Percentiles rank a stretch among this genome's conserved stretches.
These are phyloP conservation scores for Lentinula lateritia DNA, from an alignment of 768 basidiomycete genomes.

Conservation along the genomic window DNA sequence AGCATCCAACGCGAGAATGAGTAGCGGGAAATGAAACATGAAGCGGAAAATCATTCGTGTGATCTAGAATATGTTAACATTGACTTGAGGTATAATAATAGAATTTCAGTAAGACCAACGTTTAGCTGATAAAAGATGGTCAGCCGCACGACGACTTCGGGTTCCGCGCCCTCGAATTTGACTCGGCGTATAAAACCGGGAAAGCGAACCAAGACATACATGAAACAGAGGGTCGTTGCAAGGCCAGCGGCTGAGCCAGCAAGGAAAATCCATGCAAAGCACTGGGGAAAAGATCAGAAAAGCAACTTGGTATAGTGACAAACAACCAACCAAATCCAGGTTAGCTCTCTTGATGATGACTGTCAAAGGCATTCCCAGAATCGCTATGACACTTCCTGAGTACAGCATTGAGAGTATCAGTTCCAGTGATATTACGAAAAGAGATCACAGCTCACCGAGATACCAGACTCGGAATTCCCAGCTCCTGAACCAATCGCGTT, in stretches of 20 bases:
- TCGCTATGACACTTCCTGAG: constrained; percentile 56
- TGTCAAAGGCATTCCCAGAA: constrained; percentile 70
- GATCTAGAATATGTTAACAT: constrained; percentile 31
- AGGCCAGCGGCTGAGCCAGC: constrained; percentile 64
- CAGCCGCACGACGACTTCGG: constrained; percentile 68
- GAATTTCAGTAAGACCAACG: constrained; percentile 27
- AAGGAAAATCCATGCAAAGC: constrained; percentile 71
- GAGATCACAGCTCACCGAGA: constrained; percentile 38
- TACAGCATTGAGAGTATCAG: constrained; percentile 7
- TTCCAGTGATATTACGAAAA: background rate
- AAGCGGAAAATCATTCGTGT: constrained; percentile 74
- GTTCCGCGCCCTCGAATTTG: constrained; percentile 68
- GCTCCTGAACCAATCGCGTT: constrained; percentile 74
- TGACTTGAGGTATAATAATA: background rate
- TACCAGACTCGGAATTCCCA: constrained; percentile 76
- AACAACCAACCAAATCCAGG: constrained; percentile 46
- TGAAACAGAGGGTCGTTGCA: constrained; percentile 60
- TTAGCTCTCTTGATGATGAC: constrained; percentile 53
- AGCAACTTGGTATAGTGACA: constrained; percentile 1
- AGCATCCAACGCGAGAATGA: constrained; percentile 64
- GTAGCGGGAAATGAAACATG: constrained; percentile 62
- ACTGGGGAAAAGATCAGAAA: constrained; percentile 32
- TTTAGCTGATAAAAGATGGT: constrained; percentile 75
- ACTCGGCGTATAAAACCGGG: constrained; percentile 67
- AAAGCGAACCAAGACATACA: constrained; percentile 68